These are phyloP conservation scores for Paracamarosporium sp. DNA, from an alignment of 2,329 filamentous ascomycete species.

Conservation along the genomic window DNA sequence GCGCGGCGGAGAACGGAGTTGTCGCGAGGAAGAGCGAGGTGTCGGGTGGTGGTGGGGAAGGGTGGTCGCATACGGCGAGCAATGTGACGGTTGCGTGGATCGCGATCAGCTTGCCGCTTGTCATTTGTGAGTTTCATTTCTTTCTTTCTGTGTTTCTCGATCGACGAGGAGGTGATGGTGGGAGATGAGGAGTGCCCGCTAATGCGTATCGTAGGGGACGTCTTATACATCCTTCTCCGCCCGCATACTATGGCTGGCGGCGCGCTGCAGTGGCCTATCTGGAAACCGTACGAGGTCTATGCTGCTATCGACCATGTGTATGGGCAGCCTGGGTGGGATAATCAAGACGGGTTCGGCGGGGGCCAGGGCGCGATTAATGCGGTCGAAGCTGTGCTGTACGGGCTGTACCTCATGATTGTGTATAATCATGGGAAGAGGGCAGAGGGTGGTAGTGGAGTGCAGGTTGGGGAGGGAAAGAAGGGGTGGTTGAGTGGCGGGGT, in stretches of 20 bases:
- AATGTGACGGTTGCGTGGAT: slow-evolving; percentile 74
- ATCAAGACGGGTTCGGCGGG: slow-evolving; percentile 74
- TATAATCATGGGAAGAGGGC: slow-evolving; percentile 46
- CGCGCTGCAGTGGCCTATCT: slow-evolving; percentile 73
- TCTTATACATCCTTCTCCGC: slow-evolving; percentile 77
- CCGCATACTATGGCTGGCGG: slow-evolving; percentile 85
- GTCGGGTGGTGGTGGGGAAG: not conserved
- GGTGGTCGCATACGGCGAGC: slow-evolving; percentile 67
- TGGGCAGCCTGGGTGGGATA: slow-evolving; percentile 73
- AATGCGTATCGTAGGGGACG: slow-evolving; percentile 62
- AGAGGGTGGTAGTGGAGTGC: slow-evolving; percentile 47
- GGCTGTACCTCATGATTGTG: slow-evolving; percentile 65
- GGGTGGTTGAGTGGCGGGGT: slow-evolving; percentile 58
- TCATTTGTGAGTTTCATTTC: slow-evolving; percentile 61
- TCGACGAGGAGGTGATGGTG: no score
- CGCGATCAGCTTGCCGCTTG: slow-evolving; percentile 74
- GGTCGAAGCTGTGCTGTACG: slow-evolving; percentile 71
- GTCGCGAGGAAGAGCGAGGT: not conserved
- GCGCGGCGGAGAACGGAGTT: not conserved
- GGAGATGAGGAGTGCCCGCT: not conserved
- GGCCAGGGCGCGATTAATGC: slow-evolving; percentile 76
- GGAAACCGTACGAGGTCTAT: slow-evolving; percentile 80
- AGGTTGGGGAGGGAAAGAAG: slow-evolving; percentile 45
- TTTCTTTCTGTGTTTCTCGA: no score
- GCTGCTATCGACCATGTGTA: slow-evolving; percentile 82